Evolutionary conservation across 495 filamentous ascomycete species (phyloP).

Genomic region (Annulohypoxylon bovei): DNA sequence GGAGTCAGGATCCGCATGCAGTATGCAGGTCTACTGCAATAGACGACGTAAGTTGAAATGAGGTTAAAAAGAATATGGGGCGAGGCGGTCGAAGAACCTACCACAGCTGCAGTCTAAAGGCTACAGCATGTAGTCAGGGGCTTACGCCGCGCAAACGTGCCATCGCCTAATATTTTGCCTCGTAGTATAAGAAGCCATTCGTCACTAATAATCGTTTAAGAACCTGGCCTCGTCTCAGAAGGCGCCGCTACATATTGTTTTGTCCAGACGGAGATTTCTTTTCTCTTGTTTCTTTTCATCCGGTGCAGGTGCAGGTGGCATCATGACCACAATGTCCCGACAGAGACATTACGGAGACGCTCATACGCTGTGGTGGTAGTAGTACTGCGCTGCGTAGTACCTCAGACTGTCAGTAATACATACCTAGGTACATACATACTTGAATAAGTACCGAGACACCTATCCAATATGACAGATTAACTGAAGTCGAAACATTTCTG

Average conservation of each 20-base stretch:
- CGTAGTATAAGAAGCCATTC: conserved; percentile 30
- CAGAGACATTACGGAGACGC: conserved; percentile 2
- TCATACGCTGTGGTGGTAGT: neutral
- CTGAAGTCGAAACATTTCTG: conserved; percentile 17
- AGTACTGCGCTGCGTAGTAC: neutral
- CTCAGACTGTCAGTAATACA: neutral
- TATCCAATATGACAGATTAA: neutral
- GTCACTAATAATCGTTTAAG: conserved; percentile 18
- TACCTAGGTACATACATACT: conserved; percentile 1
- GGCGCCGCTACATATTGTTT: conserved; percentile 23
- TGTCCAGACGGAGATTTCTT: conserved; percentile 29
- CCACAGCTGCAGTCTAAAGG: conserved; percentile 29
- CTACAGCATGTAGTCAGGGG: conserved; percentile 27
- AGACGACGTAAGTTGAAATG: conserved; percentile 42
- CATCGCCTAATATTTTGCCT: conserved; percentile 4
- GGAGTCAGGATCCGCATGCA: conserved; percentile 39
- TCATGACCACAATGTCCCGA: conserved; percentile 14
- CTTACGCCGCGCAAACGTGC: neutral
- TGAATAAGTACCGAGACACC: neutral
- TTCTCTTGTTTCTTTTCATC: conserved; percentile 18
- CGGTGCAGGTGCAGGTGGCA: neutral
- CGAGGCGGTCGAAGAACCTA: conserved; percentile 33
- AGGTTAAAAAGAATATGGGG: conserved; percentile 37
- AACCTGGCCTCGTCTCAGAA: conserved; percentile 38
- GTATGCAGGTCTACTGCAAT: conserved; percentile 39